These are phyloP conservation scores for Neoarthrinium moseri DNA, from an alignment of 2,329 filamentous ascomycete species.

Conservation along the genomic window DNA sequence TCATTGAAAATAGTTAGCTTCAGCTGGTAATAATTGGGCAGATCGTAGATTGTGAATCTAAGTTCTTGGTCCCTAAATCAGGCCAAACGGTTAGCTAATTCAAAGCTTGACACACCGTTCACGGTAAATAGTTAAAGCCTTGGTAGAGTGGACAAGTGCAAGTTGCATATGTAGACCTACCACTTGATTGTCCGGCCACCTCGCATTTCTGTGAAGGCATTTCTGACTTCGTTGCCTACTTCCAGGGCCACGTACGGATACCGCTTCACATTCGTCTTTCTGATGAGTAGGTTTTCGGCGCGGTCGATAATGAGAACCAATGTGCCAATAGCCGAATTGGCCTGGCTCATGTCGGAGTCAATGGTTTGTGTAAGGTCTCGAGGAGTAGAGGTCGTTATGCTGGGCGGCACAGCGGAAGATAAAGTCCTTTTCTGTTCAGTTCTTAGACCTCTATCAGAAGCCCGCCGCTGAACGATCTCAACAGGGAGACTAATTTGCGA, in stretches of 20 bases:
- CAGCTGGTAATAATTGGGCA: conserved; percentile 90
- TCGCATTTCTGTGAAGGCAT: conserved; percentile 89
- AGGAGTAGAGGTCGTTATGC: no score
- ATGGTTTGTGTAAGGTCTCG: no score
- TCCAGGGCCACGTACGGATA: conserved; percentile 95
- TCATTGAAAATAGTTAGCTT: conserved; percentile 98
- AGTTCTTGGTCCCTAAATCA: conserved; percentile 87
- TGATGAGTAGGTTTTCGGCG: conserved; percentile 94
- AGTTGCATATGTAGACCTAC: conserved; percentile 51
- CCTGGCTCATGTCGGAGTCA: conserved; percentile 88
- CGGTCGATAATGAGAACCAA: conserved; percentile 89
- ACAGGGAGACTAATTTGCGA: no score
- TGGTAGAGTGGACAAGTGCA: not conserved
- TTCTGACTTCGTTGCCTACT: conserved; percentile 94
- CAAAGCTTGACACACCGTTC: no score
- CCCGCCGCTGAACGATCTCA: no score
- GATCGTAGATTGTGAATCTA: conserved; percentile 93
- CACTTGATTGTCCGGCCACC: conserved; percentile 95
- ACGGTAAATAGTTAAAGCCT: not conserved
- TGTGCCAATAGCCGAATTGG: conserved; percentile 91
- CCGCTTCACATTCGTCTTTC: conserved; percentile 97
- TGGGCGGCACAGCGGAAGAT: no score
- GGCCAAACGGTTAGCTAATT: conserved; percentile 16
- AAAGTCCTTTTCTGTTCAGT: no score
- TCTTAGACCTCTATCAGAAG: no score